Evolutionary conservation across 2,329 filamentous ascomycete species (phyloP).

Genomic region (Trichoderma koningii): DNA sequence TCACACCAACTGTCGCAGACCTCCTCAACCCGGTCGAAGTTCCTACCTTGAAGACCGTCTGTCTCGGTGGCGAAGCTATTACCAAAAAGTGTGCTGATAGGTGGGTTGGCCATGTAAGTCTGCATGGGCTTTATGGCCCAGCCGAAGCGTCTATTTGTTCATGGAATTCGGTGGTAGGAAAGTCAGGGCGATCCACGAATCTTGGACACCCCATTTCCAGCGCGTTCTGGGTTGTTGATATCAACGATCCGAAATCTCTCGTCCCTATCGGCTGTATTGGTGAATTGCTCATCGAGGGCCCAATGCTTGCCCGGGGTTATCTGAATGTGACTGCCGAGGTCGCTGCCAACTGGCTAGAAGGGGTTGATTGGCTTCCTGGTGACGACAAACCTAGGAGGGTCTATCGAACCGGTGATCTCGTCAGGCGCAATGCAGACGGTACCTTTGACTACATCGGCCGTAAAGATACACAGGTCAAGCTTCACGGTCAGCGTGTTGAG

Average conservation of each 20-base stretch:
- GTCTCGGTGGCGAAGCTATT: constrained; percentile 24
- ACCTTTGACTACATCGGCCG: constrained; percentile 19
- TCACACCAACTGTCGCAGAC: constrained; percentile 30
- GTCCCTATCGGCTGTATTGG: constrained; percentile 30
- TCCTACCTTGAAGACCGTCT: constrained; percentile 12
- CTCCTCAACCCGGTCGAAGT: constrained; percentile 10
- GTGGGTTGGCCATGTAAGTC: constrained; percentile 9
- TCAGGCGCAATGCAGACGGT: constrained; percentile 5
- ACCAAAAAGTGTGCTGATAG: constrained; percentile 11
- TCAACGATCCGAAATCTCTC: constrained; percentile 27
- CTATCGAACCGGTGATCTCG: constrained; percentile 13
- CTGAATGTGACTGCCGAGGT: constrained; percentile 13
- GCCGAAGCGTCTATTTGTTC: constrained; percentile 23
- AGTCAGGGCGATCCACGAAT: constrained; percentile 20
- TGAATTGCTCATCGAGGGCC: constrained; percentile 32
- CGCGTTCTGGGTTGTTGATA: constrained; percentile 30
- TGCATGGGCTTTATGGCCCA: constrained; percentile 19
- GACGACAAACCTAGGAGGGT: neutral
- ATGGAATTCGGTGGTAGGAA: constrained; percentile 17
- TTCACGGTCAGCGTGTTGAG: constrained; percentile 20
- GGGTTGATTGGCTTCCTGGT: neutral
- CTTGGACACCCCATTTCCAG: constrained; percentile 24
- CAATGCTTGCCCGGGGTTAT: constrained; percentile 31
- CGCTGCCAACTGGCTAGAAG: constrained; percentile 18
- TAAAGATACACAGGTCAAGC: constrained; percentile 19